Evolutionary conservation across 1,139 yeast genomes (phyloP).

Genomic region (Zygoascus sp.): DNA sequence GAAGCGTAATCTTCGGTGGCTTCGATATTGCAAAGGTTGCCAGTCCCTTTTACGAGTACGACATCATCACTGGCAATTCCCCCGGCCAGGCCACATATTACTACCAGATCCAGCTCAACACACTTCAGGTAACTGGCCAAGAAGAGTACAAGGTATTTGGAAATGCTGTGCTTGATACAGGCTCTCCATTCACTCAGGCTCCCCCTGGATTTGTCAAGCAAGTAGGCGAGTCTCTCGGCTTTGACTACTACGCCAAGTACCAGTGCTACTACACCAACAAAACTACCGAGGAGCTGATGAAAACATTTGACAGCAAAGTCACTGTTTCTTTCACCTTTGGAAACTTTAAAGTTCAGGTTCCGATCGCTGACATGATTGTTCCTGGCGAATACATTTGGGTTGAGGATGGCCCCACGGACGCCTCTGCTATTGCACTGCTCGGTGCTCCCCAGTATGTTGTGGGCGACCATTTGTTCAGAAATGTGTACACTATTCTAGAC

Average conservation of each 20-base stretch:
- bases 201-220: conserved; percentile 32
- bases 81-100: conserved; percentile 18
- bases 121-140: conserved; percentile 23
- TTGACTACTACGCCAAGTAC: conserved; percentile 26
- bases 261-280: conserved; percentile 29
- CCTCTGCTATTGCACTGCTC: conserved; percentile 29
- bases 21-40: conserved; percentile 45
- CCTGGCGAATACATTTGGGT: conserved; percentile 36
- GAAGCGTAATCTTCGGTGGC: conserved; percentile 27
- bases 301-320: conserved; percentile 14
- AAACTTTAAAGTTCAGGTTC: conserved; percentile 26
- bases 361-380: conserved; percentile 28
- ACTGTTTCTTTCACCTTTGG: conserved; percentile 28
- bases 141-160: conserved; percentile 35
- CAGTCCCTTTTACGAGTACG: conserved; percentile 29
- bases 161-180: conserved; percentile 47
- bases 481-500: conserved; percentile 70
- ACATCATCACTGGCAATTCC: conserved; percentile 16
- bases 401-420: conserved; percentile 31
- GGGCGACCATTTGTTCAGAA: conserved; percentile 70
- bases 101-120: conserved; percentile 26
- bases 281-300: conserved; percentile 9
- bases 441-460: conserved; percentile 38
- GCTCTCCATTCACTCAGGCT: conserved; percentile 33
- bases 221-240: conserved; percentile 26